phyloP scores from a whole-genome alignment of 148 eudicot species.

The Amaranthus palmeri region DNA sequence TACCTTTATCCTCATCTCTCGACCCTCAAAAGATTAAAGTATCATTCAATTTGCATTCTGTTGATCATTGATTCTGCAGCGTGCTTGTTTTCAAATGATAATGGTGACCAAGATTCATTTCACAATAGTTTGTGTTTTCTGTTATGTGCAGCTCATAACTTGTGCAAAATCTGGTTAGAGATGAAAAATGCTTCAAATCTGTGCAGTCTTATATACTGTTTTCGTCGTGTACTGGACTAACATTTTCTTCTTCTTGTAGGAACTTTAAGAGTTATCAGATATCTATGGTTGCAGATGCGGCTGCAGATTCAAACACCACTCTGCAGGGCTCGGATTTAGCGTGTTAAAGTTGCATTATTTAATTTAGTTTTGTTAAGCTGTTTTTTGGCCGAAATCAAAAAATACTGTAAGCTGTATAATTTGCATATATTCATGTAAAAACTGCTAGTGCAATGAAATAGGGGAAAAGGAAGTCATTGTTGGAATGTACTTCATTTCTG shows the following conservation, averaged over 20 bases:
- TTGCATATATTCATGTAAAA: conserved; percentile 7
- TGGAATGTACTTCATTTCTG: not conserved
- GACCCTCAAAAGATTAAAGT: not conserved
- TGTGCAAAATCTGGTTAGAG: not conserved
- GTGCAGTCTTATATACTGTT: too few species aligned
- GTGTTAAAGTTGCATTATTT: not conserved
- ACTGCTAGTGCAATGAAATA: not conserved
- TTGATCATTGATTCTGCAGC: not conserved
- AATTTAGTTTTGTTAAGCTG: conserved; percentile 3
- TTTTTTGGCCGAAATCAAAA: not conserved
- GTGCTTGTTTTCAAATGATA: not conserved
- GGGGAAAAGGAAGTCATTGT: not conserved
- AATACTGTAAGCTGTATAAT: conserved; percentile 14
- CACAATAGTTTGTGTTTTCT: not conserved
- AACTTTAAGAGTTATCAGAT: not conserved
- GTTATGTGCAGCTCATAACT: not conserved
- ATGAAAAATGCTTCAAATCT: too few species aligned
- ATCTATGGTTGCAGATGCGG: conserved; percentile 4
- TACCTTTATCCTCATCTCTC: not conserved
- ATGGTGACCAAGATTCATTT: not conserved
- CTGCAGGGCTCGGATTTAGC: not conserved
- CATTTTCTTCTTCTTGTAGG: conserved; percentile 12
- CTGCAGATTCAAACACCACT: not conserved
- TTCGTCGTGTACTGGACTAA: not conserved
- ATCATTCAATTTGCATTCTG: not conserved